Evolutionary conservation across 345 rosid genomes (phyloP), one percentile per base, ranked within the genome.

Genomic region (Eutrema yunnanense): DNA sequence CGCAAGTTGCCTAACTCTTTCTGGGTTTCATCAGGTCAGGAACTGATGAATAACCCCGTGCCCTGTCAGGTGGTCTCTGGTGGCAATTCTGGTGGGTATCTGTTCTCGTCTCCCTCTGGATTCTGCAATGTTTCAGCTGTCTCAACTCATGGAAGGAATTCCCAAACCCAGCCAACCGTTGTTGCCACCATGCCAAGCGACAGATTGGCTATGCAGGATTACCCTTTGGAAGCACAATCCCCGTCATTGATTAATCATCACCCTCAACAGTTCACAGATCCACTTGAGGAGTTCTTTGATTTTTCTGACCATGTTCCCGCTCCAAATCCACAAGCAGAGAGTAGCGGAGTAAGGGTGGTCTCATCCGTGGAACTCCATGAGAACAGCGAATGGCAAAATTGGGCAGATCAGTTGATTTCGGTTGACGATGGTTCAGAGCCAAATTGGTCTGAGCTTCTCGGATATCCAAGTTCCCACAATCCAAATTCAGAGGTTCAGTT

Each of bases 371-470:
- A 80, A 47, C 78, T 79, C 29, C 50, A 71, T 14, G 81, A 76
- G 75, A 79, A 81, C 69, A 74, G 81, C 12, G 84, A 87, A 27
- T 89, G 87, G 95, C 82, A 77, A 57, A 84, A 84, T 47, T 88
- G 92, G 96, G 87, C 92, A 2, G 88, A 89, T 72, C 83, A 80
- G 69, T 77, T 86, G 72, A 84, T 89, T 11, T 83, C 92, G 62
- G 86, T 65, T 66, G 88, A 86, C 51, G 87, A 84, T 81, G 80
- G 79, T 43, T 61, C 66, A 10, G 96, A 88, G 19, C 83, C 86
- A 9, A 81, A 89, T 66, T 94, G 97, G 97, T 84, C 83, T 68
- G 88, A 83, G 58, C 56, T 93, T 82, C 87, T 91, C 67, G 78
- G 73, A 53, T 86, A 86, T 55, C 79, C 75, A 67, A 72, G 79